Conservation (phyloP, 495 filamentous ascomycete species). For the Jackrogersella multiformis region DNA sequence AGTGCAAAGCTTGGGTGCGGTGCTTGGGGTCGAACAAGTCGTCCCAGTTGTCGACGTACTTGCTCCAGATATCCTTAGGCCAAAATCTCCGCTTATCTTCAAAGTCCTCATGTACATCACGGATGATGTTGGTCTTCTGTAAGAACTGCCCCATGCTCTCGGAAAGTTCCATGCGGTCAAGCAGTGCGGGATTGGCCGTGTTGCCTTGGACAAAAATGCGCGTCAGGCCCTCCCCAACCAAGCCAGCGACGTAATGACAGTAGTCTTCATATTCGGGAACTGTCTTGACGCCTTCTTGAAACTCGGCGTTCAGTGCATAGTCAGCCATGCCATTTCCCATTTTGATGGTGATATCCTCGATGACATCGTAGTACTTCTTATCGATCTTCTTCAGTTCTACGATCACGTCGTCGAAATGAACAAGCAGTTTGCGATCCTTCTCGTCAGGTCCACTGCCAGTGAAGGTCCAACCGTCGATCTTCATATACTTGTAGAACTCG, state of each 20-base stretch:
- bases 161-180: constrained; percentile 79
- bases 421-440: constrained; percentile 91
- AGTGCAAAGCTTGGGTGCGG: constrained; percentile 81
- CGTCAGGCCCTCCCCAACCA: constrained; percentile 94
- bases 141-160: constrained; percentile 98
- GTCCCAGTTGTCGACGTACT: constrained; percentile 87
- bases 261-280: constrained; percentile 91
- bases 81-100: constrained; percentile 89
- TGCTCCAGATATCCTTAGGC: constrained; percentile 95
- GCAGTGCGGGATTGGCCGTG: constrained; percentile 85
- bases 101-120: constrained; percentile 90
- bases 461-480: constrained; percentile 90
- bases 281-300: constrained; percentile 84
- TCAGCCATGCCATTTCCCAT: constrained; percentile 99
- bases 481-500: constrained; percentile 78
- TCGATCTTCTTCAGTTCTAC: constrained; percentile 91
- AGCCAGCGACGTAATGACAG: constrained; percentile 96
- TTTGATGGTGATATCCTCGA: constrained; percentile 91
- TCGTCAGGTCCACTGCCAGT: constrained; percentile 86
- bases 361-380: constrained; percentile 81
- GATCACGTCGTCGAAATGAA: constrained; percentile 88
- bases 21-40: constrained; percentile 88
- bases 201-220: constrained; percentile 88
- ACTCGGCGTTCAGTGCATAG: constrained; percentile 82
- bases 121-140: constrained; percentile 98